Evolutionary conservation across 2,329 filamentous ascomycete genomes (phyloP).

Genomic region (Sclerotinia nivalis): DNA sequence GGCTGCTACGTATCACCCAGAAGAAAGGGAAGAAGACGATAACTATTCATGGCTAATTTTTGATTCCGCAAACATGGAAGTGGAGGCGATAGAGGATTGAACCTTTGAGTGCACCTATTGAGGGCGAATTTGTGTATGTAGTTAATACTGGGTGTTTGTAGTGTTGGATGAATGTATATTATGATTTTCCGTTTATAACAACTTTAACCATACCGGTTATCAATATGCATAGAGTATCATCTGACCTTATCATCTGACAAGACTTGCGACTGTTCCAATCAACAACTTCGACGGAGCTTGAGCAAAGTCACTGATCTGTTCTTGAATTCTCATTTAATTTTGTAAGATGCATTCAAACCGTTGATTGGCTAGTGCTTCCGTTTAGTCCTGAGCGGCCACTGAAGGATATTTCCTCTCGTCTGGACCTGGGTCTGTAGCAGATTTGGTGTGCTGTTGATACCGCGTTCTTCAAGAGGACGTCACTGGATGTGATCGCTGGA

Average conservation of each 20-base stretch:
- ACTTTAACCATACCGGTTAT: too few species aligned
- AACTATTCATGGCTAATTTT: background rate
- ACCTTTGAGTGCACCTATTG: background rate
- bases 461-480: too few species aligned
- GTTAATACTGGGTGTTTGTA: background rate
- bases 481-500: too few species aligned
- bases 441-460: too few species aligned
- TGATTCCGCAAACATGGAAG: background rate
- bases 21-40: background rate
- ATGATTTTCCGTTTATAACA: background rate
- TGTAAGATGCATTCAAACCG: too few species aligned
- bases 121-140: background rate
- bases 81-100: background rate
- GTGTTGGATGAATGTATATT: background rate
- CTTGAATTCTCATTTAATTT: too few species aligned
- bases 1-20: background rate
- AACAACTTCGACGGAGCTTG: background rate
- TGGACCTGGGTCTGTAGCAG: too few species aligned
- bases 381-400: too few species aligned
- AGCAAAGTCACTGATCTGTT: too few species aligned
- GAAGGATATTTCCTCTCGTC: too few species aligned
- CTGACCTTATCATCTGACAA: background rate
- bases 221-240: too few species aligned
- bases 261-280: background rate
- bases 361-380: too few species aligned